These are phyloP conservation scores for Boletus rubescentipes DNA, from an alignment of 768 basidiomycete species.

Conservation along the genomic window DNA sequence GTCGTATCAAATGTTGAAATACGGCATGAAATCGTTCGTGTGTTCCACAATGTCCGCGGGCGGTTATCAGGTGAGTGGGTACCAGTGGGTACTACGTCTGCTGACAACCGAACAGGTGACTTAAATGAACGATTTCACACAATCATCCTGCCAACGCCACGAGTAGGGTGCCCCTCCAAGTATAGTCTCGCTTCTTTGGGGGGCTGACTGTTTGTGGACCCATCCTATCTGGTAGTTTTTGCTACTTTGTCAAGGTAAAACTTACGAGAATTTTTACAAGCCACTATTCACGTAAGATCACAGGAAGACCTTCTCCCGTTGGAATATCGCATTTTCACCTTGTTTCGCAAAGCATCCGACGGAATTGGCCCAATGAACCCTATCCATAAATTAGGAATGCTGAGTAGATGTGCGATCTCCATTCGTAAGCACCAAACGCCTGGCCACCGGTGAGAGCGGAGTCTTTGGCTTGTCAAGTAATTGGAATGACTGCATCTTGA, in stretches of 20 bases:
- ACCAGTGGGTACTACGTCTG: neutral
- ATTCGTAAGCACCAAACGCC: neutral
- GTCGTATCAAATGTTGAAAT: neutral
- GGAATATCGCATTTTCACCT: neutral
- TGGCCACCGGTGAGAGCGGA: neutral
- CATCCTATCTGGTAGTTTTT: neutral
- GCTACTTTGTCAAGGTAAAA: neutral
- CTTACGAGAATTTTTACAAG: neutral
- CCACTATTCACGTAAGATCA: slow-evolving; percentile 4
- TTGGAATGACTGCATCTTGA: slow-evolving; percentile 3
- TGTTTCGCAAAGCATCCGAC: slow-evolving; percentile 1
- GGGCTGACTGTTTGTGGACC: neutral
- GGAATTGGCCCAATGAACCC: neutral
- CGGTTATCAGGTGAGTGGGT: neutral
- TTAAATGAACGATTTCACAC: slow-evolving; percentile 2
- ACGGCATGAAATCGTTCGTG: neutral
- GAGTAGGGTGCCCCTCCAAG: neutral
- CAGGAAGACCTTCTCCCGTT: neutral
- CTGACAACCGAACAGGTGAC: neutral
- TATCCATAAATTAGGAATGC: neutral
- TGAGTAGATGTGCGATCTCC: neutral
- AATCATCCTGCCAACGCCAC: neutral
- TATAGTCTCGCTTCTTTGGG: neutral
- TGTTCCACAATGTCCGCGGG: neutral
- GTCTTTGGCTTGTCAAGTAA: slow-evolving; percentile 7